A percentile compares a stretch with the other conserved stretches of the same genome.
Conservation (phyloP, 225 moss, liverwort and hornwort species). For the Takakia lepidozioides region DNA sequence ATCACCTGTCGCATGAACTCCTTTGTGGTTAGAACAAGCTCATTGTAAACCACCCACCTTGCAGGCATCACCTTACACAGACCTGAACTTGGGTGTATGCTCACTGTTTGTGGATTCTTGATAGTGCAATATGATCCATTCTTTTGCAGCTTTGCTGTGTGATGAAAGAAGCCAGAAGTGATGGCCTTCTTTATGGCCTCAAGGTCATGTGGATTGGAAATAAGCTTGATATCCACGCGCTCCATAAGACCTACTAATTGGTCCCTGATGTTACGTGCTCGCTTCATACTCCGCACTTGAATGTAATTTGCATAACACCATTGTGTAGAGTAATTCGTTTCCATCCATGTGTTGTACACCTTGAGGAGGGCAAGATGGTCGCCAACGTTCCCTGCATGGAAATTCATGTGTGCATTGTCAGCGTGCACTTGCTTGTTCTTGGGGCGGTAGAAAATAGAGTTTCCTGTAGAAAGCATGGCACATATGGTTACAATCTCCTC, state of each 20-base stretch:
- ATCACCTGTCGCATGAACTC: slow-evolving; percentile 60
- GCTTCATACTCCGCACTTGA: slow-evolving; percentile 49
- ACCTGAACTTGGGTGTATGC: slow-evolving; percentile 53
- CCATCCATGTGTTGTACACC: slow-evolving; percentile 45
- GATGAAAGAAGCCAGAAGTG: slow-evolving; percentile 50
- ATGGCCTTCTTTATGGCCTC: slow-evolving; percentile 47
- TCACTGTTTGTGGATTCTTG: slow-evolving; percentile 49
- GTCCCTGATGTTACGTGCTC: slow-evolving; percentile 48
- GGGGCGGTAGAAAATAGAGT: slow-evolving; percentile 53
- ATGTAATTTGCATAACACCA: slow-evolving; percentile 61
- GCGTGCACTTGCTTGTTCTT: slow-evolving; percentile 56
- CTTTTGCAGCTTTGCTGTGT: slow-evolving; percentile 46
- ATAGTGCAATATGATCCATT: slow-evolving; percentile 38
- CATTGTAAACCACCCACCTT: slow-evolving; percentile 46
- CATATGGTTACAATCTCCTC: slow-evolving; percentile 38
- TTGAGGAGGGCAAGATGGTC: slow-evolving; percentile 52
- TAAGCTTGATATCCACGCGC: slow-evolving; percentile 37
- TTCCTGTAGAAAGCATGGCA: slow-evolving; percentile 51
- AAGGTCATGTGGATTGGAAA: slow-evolving; percentile 26
- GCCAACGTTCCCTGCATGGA: slow-evolving; percentile 48
- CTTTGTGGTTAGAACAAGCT: slow-evolving; percentile 49
- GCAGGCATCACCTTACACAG: slow-evolving; percentile 29
- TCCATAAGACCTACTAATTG: slow-evolving; percentile 52
- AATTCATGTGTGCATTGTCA: slow-evolving; percentile 56
- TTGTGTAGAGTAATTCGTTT: slow-evolving; percentile 46